Evolutionary conservation across 306 rosid genomes (phyloP), one percentile per base, ranked within the genome.

Genomic region (Gastrolobium villosum): DNA sequence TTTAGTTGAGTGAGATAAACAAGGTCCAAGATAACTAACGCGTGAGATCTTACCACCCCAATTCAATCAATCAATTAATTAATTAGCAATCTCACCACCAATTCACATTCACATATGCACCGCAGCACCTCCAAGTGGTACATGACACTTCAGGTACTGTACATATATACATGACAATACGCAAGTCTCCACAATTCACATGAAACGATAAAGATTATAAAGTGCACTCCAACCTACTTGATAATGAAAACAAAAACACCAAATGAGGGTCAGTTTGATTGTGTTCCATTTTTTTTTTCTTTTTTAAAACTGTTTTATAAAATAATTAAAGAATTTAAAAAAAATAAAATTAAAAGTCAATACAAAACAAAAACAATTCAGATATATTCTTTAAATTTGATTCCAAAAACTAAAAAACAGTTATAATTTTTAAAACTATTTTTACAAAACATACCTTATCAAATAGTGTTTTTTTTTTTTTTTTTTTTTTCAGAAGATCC

Each of bases 181-280:
- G 74, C 44, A 54, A 76, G 26, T 70, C n/a, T 70, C 15, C 11
- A 13, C 65, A 32, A 6, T 69, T 7, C 10, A 32, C 74, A 44
- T 13, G 74, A 53, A 43, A 68, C 5, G 5, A 76, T 28, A 39
- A 7, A 61, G 50, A 36, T 49, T 68, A 36, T 44, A 14, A 34
- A 49, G 50, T 65, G 36, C 65, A 34, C 14, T 57, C 72, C 52
- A 59, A 54, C 53, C 65, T 39, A 66, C 45, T 56, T 37, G 64
- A 79, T n/a, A 20, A 54, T 46, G 49, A 69, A 75, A 80, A 62
- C 31, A 57, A 64, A 84, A 48, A 14, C 31, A 45, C n/a, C 56
- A 65, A 75, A 82, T 7, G 68, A 20, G 26, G 26, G 26, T 20
- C 26, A 20, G 1, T 0, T 20, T 20, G 26, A 20, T 20, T 20